Conservation (phyloP, 2,329 filamentous ascomycete genomes). For the Cryphonectria naterciae region DNA sequence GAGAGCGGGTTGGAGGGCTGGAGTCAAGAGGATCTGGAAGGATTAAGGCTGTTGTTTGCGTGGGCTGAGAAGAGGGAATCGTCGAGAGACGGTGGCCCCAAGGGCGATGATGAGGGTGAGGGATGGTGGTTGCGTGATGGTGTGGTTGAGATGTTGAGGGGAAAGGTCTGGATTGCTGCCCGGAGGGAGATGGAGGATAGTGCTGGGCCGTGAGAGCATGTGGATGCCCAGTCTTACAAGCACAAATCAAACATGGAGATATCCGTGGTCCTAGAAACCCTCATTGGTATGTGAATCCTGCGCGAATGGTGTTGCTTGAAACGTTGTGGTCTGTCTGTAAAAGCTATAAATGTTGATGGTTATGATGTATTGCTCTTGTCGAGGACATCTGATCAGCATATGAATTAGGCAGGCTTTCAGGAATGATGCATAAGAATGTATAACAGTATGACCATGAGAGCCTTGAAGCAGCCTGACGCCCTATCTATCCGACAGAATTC, state of each 20-base stretch:
- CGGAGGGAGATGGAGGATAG: slow-evolving; percentile 36
- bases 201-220: neutral
- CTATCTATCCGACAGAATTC: no score
- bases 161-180: slow-evolving; percentile 56
- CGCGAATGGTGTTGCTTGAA: neutral
- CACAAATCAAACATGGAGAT: neutral
- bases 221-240: neutral
- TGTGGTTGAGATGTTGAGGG: slow-evolving; percentile 59
- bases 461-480: no score
- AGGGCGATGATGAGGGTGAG: slow-evolving; percentile 34
- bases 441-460: no score
- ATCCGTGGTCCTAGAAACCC: neutral
- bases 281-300: neutral
- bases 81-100: slow-evolving; percentile 32
- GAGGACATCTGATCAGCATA: neutral
- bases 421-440: no score
- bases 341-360: neutral
- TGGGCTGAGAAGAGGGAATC: slow-evolving; percentile 53
- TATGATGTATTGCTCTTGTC: neutral
- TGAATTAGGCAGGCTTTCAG: no score
- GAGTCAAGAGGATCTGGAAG: slow-evolving; percentile 48
- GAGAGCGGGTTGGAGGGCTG: slow-evolving; percentile 52
- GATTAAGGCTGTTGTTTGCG: slow-evolving; percentile 57
- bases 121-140: slow-evolving; percentile 61
- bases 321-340: neutral